Base-by-base conservation (phyloP, 345 rosid species). In the Citrus sp. region DNA sequence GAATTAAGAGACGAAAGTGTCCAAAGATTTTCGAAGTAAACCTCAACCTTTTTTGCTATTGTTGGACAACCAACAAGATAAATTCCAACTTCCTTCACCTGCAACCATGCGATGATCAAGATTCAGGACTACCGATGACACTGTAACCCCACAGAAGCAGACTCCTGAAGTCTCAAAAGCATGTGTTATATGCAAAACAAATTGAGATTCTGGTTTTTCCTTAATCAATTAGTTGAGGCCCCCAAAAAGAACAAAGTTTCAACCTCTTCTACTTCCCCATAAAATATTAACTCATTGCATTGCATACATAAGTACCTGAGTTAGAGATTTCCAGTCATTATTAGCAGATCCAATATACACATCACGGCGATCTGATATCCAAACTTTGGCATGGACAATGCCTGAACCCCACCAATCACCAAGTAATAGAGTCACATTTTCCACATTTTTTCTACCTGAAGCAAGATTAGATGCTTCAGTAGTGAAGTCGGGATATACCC, bases 271-370 rank as follows among this genome's bases (percentile, higher is more conserved):
- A 18, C 24, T 69, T 70, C 32, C 3, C 7, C 16, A 58, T 35
- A 16, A 60, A 63, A 46, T 7, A 6, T 1, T 6, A 2, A 51
- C 9, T 40, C 14, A 64, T 12, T 16, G 67, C 66, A 34, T 59
- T 24, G 68, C 51, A 32, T 56, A 24, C 55, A 9, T 21, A 12
- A 30, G 64, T 81, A 92, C 98, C 97, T 90, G 98, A 79, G 94
- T 91, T 69, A 92, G 92, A 84, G 98, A 91, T 81, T 94, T 94
- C 98, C 97, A 92, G 71, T 92, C 98, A 84, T 91, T 92, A 82
- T 94, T 92, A 2, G 98, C 98, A 72, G 97, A 93, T 49, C 97
- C 95, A 70, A 94, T 94, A 77, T 94, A 94, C 9, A 90, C 91
- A 75, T 94, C 90, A 12, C 85, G 84, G 42, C 51, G 59, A 87